Evolutionary conservation across 108 stramenopile genomes (phyloP).

Genomic region (Halocafeteria seosinensis): DNA sequence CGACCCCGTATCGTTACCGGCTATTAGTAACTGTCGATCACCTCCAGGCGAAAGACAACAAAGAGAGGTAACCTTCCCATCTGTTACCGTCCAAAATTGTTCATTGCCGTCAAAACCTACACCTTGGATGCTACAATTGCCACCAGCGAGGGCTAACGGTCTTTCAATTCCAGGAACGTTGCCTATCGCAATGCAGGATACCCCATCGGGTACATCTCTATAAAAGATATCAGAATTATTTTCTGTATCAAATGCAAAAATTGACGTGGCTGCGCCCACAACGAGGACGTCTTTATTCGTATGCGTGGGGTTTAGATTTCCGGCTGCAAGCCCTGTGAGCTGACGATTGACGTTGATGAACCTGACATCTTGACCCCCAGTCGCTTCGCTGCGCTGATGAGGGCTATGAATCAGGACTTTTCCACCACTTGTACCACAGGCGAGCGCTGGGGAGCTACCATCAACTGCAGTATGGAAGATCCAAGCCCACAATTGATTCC

Average conservation of each 20-base stretch:
- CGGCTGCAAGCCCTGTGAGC: constrained; percentile 8
- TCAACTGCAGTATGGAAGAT: constrained; percentile 23
- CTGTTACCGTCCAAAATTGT: constrained; percentile 44
- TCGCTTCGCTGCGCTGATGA: neutral
- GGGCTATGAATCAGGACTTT: constrained; percentile 33
- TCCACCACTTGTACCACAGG: constrained; percentile 26
- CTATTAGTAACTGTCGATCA: no score
- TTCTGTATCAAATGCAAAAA: constrained; percentile 41
- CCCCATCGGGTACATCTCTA: constrained; percentile 19
- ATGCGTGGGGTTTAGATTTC: neutral
- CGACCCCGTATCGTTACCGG: no score
- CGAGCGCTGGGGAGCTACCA: constrained; percentile 19
- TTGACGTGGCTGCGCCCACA: constrained; percentile 31
- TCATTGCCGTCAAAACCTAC: constrained; percentile 25
- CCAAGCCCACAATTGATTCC: no score
- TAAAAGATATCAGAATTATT: constrained; percentile 34
- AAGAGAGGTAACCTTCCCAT: constrained; percentile 34
- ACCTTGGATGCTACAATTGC: constrained; percentile 42
- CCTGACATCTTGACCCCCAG: neutral
- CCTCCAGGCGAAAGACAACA: no score
- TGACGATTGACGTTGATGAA: constrained; percentile 36
- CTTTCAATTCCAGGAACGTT: neutral
- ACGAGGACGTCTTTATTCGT: constrained; percentile 18
- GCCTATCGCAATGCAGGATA: neutral
- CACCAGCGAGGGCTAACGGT: constrained; percentile 28